Evolutionary conservation across 306 rosid genomes (phyloP), one percentile per base, ranked within the genome.

Genomic region (Lathyrus sativus): DNA sequence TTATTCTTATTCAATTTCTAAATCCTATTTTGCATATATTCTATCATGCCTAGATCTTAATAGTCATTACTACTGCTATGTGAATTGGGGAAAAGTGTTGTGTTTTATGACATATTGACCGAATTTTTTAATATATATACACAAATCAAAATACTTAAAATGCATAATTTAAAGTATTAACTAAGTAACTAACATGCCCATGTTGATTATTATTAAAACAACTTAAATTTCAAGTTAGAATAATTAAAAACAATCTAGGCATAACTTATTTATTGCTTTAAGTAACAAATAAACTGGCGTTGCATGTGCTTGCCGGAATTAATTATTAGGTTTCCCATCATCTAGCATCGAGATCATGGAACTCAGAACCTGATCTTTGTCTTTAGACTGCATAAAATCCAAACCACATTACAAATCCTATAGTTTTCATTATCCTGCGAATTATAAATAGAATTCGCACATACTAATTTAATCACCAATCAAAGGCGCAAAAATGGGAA

Each of bases 331-430:
- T 68, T 62, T 61, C 82, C 68, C 41, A 39, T 43, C n/a, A 59
- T 78, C 74, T 67, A 49, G 41, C 78, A 59, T 50, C 50, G 28
- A 59, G 61, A 78, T 72, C 77, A 79, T 51, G 71, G 75, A 69
- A 68, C 71, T 68, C 59, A 62, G 26, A 77, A 58, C 67, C 43
- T 75, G 74, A 75, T 77, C 50, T 73, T 77, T 81, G 82, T 76
- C 85, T 73, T 76, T 51, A 45, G 77, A 44, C 53, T 77, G 82
- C 77, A 58, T 74, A 35, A 70, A 79, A 81, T 81, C 77, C 67
- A 54, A 71, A 58, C 82, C 56, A 81, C 85, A 77, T n/a, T 48
- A 18, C 79, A 68, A 56, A 80, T 67, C 68, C 15, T 71, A 10
- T 17, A 3, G 11, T 33, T 53, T 67, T 45, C 11, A 57, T 50